Conservation (phyloP, 176 grass and related monocot species). For the Hordeum marinum region DNA sequence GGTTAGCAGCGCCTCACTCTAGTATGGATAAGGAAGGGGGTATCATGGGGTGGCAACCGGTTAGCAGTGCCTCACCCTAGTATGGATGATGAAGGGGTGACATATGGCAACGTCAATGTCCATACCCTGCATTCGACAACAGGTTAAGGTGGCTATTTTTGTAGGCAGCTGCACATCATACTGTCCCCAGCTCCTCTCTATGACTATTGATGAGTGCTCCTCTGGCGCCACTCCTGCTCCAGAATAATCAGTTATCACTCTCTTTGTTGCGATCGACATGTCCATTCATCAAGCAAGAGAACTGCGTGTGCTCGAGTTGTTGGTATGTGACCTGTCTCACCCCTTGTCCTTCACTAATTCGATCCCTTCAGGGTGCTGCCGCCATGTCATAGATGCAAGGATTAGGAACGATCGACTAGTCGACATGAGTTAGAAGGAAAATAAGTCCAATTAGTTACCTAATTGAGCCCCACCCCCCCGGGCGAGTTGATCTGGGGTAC, state of each 20-base stretch:
- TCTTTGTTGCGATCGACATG: not conserved
- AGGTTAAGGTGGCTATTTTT: not conserved
- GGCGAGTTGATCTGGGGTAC: too few species aligned
- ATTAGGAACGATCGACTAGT: not conserved
- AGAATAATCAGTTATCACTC: not conserved
- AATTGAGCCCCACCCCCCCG: too few species aligned
- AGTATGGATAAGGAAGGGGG: not conserved
- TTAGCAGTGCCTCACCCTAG: not conserved
- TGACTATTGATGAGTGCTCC: not conserved
- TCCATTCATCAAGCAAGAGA: not conserved
- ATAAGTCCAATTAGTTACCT: too few species aligned
- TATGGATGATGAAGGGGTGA: not conserved
- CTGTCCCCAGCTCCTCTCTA: not conserved
- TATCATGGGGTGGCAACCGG: too few species aligned
- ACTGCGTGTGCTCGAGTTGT: not conserved
- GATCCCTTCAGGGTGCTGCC: not conserved
- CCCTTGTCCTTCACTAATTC: not conserved
- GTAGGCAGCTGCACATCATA: not conserved
- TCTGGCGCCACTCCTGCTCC: not conserved
- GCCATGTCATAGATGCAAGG: not conserved
- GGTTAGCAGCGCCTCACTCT: not conserved
- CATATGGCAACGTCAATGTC: not conserved
- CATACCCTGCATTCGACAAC: not conserved
- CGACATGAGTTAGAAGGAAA: too few species aligned
- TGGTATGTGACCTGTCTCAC: not conserved